Conservation (phyloP, 805 yeast species). For the Lipomyces mesembrius region DNA sequence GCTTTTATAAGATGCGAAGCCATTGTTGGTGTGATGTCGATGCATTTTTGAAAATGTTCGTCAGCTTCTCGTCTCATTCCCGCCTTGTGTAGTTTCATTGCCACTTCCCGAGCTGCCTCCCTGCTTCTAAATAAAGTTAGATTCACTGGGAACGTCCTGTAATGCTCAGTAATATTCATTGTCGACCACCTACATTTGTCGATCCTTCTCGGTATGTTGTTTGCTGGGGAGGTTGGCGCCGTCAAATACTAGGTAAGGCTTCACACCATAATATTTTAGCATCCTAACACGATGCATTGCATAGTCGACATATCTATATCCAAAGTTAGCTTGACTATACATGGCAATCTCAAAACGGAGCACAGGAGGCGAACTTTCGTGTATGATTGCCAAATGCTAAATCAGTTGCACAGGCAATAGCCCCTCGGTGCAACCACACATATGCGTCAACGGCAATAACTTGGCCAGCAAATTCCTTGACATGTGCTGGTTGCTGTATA, state of each 20-base stretch:
- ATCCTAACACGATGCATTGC: conserved; percentile 68
- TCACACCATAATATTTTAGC: conserved; percentile 68
- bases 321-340: neutral
- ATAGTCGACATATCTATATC: conserved; percentile 58
- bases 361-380: conserved; percentile 35
- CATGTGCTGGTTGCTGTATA: conserved; percentile 63
- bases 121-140: conserved; percentile 47
- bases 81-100: conserved; percentile 53
- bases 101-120: conserved; percentile 60
- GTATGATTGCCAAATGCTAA: conserved; percentile 74
- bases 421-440: conserved; percentile 93
- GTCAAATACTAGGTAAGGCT: conserved; percentile 89
- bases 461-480: conserved; percentile 69
- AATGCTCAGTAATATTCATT: neutral
- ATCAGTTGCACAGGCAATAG: conserved; percentile 81
- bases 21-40: conserved; percentile 88
- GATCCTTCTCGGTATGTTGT: conserved; percentile 67
- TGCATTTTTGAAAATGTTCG: conserved; percentile 73
- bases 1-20: conserved; percentile 78
- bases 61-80: conserved; percentile 68
- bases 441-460: conserved; percentile 84
- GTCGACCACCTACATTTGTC: conserved; percentile 50
- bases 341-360: neutral
- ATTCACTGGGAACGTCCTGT: neutral
- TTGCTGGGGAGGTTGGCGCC: conserved; percentile 87